A percentile compares a stretch with the other conserved stretches of the same genome.
phyloP scores from a whole-genome alignment of 495 filamentous ascomycete genomes.

The Talaromyces thailandensis region DNA sequence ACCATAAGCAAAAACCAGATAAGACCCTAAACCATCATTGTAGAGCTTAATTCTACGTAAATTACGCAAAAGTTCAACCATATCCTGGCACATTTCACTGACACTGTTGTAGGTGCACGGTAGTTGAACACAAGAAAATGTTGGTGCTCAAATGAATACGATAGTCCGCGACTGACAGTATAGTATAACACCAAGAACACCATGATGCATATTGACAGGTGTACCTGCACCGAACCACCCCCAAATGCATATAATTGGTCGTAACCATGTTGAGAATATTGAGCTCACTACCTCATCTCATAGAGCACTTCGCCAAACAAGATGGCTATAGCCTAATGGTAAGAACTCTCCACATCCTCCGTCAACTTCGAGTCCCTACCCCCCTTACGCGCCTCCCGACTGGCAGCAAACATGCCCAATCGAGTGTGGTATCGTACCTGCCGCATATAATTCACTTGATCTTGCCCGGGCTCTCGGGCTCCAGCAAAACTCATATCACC shows the following conservation, averaged over 20 bases:
- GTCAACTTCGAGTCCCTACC: background rate
- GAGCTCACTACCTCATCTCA: background rate
- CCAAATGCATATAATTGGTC: background rate
- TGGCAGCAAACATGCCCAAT: background rate
- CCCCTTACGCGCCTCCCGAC: background rate
- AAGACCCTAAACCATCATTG: too few relatives aligned
- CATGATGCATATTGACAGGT: background rate
- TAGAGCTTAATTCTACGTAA: too few relatives aligned
- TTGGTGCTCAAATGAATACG: background rate
- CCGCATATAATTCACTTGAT: slow-evolving; percentile 6
- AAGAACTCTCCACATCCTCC: background rate
- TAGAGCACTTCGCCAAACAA: background rate
- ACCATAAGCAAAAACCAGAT: too few relatives aligned
- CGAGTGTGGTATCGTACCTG: background rate
- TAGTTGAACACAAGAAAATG: background rate
- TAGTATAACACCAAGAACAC: background rate
- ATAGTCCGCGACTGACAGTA: background rate
- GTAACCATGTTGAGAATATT: background rate
- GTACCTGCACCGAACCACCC: background rate
- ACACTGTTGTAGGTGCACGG: too few relatives aligned
- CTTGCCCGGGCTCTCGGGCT: background rate
- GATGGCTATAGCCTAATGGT: background rate
- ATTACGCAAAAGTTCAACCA: too few relatives aligned
- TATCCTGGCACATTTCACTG: too few relatives aligned
- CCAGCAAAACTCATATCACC: background rate